A percentile compares a stretch with the other conserved stretches of the same genome.
Evolutionary conservation across 176 grass and related monocot species (phyloP).

Genomic region (Musa acuminata): DNA sequence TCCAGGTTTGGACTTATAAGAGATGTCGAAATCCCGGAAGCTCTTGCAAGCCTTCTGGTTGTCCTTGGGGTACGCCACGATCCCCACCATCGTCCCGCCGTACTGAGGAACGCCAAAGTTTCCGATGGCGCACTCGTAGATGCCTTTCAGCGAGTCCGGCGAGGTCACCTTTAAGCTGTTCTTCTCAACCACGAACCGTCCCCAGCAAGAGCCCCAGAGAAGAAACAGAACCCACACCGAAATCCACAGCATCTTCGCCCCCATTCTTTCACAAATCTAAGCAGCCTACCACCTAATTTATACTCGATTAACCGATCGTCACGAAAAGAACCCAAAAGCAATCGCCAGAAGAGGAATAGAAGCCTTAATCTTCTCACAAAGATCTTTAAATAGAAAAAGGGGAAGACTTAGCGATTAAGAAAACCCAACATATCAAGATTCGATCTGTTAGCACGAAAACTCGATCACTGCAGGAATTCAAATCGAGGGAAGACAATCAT

Average conservation of each 20-base stretch:
- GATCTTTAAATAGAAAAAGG: too few relatives aligned
- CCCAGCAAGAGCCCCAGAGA: conserved; percentile 30
- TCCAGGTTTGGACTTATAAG: conserved; percentile 68
- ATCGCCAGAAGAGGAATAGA: not conserved
- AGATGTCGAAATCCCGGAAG: conserved; percentile 76
- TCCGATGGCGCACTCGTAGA: conserved; percentile 82
- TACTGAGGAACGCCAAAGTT: conserved; percentile 86
- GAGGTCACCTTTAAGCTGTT: conserved; percentile 69
- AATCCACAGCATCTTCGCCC: conserved; percentile 17
- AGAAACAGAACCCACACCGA: conserved; percentile 23
- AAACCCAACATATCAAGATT: not conserved
- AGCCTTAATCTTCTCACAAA: not conserved
- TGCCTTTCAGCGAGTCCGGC: conserved; percentile 49
- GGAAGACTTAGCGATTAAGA: not conserved
- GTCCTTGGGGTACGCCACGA: conserved; percentile 70
- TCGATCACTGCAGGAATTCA: not conserved
- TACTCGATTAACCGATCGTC: not conserved
- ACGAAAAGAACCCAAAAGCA: not conserved
- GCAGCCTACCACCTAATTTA: not conserved
- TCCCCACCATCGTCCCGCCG: conserved; percentile 76
- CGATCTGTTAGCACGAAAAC: not conserved
- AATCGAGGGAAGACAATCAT: not conserved
- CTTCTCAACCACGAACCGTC: conserved; percentile 64
- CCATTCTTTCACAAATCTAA: conserved; percentile 6
- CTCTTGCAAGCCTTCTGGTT: conserved; percentile 68